phyloP scores from a whole-genome alignment of 306 rosid species.

The Trifolium subterraneum region DNA sequence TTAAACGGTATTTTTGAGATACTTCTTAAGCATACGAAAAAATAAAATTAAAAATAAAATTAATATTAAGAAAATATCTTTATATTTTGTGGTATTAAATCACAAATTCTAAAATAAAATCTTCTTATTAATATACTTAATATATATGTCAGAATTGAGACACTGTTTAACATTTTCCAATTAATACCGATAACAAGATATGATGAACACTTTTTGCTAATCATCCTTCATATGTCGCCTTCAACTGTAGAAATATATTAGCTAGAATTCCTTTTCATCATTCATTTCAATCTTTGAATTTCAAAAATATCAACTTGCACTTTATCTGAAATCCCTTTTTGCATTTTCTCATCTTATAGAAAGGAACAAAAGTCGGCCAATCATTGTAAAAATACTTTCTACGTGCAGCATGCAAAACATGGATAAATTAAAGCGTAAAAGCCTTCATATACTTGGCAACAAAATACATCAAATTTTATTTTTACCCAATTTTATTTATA shows the following conservation, averaged over 20 bases:
- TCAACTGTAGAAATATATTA: neutral
- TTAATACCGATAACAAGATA: conserved; percentile 15
- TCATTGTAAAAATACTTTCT: neutral
- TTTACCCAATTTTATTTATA: too few relatives aligned
- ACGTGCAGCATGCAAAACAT: neutral
- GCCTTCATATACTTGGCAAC: too few relatives aligned
- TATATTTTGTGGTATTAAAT: too few relatives aligned
- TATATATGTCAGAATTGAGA: too few relatives aligned
- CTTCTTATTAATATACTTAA: too few relatives aligned
- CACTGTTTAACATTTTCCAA: neutral
- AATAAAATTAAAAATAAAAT: too few relatives aligned
- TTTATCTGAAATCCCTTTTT: conserved; percentile 7
- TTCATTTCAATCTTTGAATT: conserved; percentile 33
- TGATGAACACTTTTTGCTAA: conserved; percentile 28
- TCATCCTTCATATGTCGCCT: conserved; percentile 42
- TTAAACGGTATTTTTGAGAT: too few relatives aligned
- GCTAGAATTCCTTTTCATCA: conserved; percentile 28
- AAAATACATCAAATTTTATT: too few relatives aligned
- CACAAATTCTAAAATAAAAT: too few relatives aligned
- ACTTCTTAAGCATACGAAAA: too few relatives aligned
- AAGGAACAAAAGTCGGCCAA: neutral
- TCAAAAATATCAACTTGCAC: conserved; percentile 1
- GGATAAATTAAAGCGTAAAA: too few relatives aligned
- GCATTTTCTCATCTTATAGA: conserved; percentile 1
- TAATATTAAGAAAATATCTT: too few relatives aligned